These are phyloP conservation scores for Auxenochlorella protothecoides DNA, from an alignment of 139 green algal genomes.

Conservation along the genomic window DNA sequence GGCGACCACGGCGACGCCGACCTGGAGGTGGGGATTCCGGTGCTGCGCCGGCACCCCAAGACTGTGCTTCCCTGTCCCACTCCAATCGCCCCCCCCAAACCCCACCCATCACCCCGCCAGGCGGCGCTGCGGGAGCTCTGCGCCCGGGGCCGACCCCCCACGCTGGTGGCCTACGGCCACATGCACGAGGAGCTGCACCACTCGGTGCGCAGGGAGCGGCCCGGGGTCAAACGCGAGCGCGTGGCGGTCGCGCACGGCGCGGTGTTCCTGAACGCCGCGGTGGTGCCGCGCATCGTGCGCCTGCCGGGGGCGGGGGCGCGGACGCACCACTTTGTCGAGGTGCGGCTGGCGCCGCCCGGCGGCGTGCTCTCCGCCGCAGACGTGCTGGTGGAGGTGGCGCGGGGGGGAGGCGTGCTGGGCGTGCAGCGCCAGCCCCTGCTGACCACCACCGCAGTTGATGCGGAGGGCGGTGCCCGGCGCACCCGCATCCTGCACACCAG, in stretches of 20 bases:
- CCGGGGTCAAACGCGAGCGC: conserved; percentile 37
- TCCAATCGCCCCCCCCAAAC: too few species aligned
- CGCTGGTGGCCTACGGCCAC: conserved; percentile 56
- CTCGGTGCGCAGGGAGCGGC: conserved; percentile 5
- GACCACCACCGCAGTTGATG: too few species aligned
- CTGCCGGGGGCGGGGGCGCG: neutral
- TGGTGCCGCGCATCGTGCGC: conserved; percentile 41
- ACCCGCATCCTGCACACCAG: too few species aligned
- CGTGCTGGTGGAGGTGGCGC: too few species aligned
- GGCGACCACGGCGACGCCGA: conserved; percentile 51
- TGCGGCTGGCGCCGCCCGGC: too few species aligned
- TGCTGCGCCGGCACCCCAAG: neutral
- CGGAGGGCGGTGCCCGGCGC: too few species aligned
- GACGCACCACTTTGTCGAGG: too few species aligned
- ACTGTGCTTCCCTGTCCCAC: neutral
- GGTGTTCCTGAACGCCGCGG: conserved; percentile 52
- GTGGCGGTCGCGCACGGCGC: conserved; percentile 35
- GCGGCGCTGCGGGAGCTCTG: conserved; percentile 24
- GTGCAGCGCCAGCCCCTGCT: too few species aligned
- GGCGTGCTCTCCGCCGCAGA: too few species aligned
- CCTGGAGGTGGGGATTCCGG: conserved; percentile 11
- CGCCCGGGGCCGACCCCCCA: conserved; percentile 9
- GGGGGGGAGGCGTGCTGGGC: too few species aligned
- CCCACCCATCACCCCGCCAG: neutral
- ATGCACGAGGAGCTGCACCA: conserved; percentile 49